phyloP scores from a whole-genome alignment of 768 basidiomycete genomes.

The Lactarius sanguifluus region DNA sequence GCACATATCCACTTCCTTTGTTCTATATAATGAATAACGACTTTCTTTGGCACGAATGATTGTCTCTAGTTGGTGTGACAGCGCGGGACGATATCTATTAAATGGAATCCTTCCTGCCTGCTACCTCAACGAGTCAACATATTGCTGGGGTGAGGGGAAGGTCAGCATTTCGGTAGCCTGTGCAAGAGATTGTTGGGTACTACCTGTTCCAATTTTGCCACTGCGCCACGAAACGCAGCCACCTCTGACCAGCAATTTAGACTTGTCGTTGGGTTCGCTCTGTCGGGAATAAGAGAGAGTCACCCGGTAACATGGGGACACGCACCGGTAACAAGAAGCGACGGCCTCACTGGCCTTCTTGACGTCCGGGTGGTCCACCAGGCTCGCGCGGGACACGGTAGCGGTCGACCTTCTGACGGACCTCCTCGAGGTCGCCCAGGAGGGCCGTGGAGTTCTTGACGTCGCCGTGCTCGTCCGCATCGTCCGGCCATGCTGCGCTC shows the following conservation, averaged over 20 bases:
- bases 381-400: conserved; percentile 57
- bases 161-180: conserved; percentile 5
- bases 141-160: conserved; percentile 46
- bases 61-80: conserved; percentile 13
- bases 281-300: conserved; percentile 18
- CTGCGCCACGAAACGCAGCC: conserved; percentile 63
- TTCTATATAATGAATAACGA: neutral
- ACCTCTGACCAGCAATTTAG: conserved; percentile 79
- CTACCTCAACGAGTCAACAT: conserved; percentile 53
- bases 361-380: conserved; percentile 55
- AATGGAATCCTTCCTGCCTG: neutral
- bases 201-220: conserved; percentile 69
- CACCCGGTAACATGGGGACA: conserved; percentile 17
- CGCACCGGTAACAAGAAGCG: conserved; percentile 74
- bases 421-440: conserved; percentile 72
- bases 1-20: conserved; percentile 4
- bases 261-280: conserved; percentile 49
- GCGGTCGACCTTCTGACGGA: conserved; percentile 68
- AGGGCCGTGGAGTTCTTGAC: conserved; percentile 62
- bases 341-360: conserved; percentile 59
- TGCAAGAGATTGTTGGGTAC: conserved; percentile 3
- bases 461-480: conserved; percentile 37
- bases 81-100: conserved; percentile 12
- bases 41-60: conserved; percentile 1
- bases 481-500: conserved; percentile 58